Conservation (phyloP, 2,329 filamentous ascomycete genomes). For the Pleurostoma richardsiae region DNA sequence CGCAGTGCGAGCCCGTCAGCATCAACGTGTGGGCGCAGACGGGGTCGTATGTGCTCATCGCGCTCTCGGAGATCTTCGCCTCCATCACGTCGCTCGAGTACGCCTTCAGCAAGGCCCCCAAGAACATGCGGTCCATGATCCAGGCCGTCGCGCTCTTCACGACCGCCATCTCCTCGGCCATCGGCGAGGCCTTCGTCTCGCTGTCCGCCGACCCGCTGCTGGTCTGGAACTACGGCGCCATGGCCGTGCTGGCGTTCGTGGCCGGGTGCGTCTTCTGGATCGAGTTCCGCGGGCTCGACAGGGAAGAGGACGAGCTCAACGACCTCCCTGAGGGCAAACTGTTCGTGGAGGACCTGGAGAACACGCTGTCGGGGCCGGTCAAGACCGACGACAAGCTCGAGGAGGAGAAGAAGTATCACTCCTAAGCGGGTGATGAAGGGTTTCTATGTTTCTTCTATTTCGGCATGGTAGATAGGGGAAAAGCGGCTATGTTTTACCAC, state of each 20-base stretch:
- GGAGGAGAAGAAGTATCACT: too few species aligned
- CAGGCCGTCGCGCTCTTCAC: slow-evolving; percentile 63
- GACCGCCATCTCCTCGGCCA: slow-evolving; percentile 61
- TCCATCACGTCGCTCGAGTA: slow-evolving; percentile 62
- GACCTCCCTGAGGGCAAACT: slow-evolving; percentile 25
- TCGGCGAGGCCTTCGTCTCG: slow-evolving; percentile 51
- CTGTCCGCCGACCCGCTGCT: slow-evolving; percentile 53
- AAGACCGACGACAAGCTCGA: too few species aligned
- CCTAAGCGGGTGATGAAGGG: too few species aligned
- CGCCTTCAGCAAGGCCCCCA: slow-evolving; percentile 70
- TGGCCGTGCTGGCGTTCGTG: slow-evolving; percentile 60
- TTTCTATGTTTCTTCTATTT: too few species aligned
- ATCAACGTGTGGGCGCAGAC: slow-evolving; percentile 60
- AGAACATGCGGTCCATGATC: slow-evolving; percentile 73
- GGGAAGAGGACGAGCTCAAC: slow-evolving; percentile 60
- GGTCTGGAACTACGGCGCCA: slow-evolving; percentile 67
- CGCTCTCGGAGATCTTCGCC: slow-evolving; percentile 42
- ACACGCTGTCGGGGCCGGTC: not conserved
- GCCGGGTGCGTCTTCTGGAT: slow-evolving; percentile 66
- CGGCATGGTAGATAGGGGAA: too few species aligned
- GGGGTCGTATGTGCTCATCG: slow-evolving; percentile 42
- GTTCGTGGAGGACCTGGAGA: not conserved
- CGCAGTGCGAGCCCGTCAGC: slow-evolving; percentile 37
- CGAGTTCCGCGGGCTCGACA: slow-evolving; percentile 53
- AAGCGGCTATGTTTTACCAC: too few species aligned